Base-by-base conservation (phyloP, 1,139 yeast species). In the Lodderomyces pseudojiufengensis region DNA sequence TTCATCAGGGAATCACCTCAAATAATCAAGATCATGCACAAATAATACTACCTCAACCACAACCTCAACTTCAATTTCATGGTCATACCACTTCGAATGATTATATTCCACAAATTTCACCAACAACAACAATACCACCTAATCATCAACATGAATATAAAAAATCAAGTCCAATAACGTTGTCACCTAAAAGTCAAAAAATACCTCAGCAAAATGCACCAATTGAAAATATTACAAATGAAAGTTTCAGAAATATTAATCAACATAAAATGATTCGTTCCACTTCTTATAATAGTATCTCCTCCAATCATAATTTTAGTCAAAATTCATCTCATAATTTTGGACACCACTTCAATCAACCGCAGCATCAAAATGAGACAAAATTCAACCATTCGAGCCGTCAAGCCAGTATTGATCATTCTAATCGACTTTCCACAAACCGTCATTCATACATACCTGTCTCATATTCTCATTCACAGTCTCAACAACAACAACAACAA, bases 21-120 rank as follows among this genome's bases (percentile, higher is more conserved):
- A 29, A 15, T 30, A 21, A 13, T 11, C 31, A 14, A 29, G 33
- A 4, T 27, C 37, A 20, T 7, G 8, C 16, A 20, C 30, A 13
- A 27, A 4, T 4, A 15, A 9, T 13, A 15, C 21, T 4, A 27
- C n/a, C 11, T 3, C 24, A 14, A 16, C 13, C 11, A 5, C 30
- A 12, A 14, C 30, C 29, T 4, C 27, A 13, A 18, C 14, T 14
- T 20, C 22, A 18, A 23, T 16, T 3, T 5, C 26, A 23, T 9
- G n/a, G n/a, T n/a, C n/a, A n/a, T n/a, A n/a, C n/a, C n/a, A n/a
- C n/a, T n/a, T n/a, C 14, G 9, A 18, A 3, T 6, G n/a, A 24
- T 4, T 23, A 11, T 11, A 4, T 20, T 14, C 28, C 15, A 8
- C 29, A 24, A 10, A 12, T 16, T 15, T 23, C 15, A 24, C 27